Percentiles rank a stretch among this genome's conserved stretches.
Conservation (phyloP, 1,284 basidiomycete species). For the Tilletia walkeri region DNA sequence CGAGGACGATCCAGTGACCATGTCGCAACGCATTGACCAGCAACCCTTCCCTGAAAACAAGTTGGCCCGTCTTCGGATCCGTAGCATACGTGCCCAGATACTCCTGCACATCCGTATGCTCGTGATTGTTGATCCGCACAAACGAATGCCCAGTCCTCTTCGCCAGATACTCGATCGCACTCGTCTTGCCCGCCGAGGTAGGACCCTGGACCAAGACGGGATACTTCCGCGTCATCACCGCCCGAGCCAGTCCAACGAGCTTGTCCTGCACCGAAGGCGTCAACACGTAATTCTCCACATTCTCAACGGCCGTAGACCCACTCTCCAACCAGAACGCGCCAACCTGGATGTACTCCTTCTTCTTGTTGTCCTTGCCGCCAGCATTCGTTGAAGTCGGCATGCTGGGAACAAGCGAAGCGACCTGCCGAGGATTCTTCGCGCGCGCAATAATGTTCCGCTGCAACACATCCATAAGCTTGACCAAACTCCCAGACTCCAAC, state of each 20-base stretch:
- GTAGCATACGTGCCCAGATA: conserved; percentile 97
- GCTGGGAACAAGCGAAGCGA: conserved; percentile 41
- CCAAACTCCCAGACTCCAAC: conserved; percentile 73
- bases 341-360: conserved; percentile 65
- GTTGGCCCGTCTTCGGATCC: conserved; percentile 83
- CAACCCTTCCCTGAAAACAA: conserved; percentile 85
- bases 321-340: conserved; percentile 87
- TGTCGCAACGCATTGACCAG: conserved; percentile 86
- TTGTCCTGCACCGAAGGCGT: conserved; percentile 96
- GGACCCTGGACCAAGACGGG: conserved; percentile 97
- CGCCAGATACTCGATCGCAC: conserved; percentile 93
- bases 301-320: conserved; percentile 65
- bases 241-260: conserved; percentile 84
- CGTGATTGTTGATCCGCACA: conserved; percentile 98
- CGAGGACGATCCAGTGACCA: conserved; percentile 97
- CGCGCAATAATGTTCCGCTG: conserved; percentile 77
- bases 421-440: conserved; percentile 67
- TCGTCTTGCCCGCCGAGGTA: conserved; percentile 96
- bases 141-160: conserved; percentile 90
- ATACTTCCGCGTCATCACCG: conserved; percentile 82
- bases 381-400: conserved; percentile 25
- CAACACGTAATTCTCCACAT: conserved; percentile 78
- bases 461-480: conserved; percentile 69
- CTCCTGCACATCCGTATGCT: conserved; percentile 97
- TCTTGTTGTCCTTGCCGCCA: neutral